Conservation (phyloP, 1,284 basidiomycete genomes). For the Boletus semigastroideus region DNA sequence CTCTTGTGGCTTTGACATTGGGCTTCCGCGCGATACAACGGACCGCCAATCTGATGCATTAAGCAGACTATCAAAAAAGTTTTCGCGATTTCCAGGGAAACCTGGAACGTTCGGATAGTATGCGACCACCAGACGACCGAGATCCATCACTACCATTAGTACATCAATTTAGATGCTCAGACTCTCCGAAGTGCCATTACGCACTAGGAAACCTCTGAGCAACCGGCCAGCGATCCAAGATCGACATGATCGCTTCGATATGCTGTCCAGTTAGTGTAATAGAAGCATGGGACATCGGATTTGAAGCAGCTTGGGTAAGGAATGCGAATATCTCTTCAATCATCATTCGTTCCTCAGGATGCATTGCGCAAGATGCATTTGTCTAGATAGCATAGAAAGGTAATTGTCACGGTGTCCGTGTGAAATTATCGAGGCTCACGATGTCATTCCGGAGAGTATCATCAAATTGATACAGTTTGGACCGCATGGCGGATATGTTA, state of each 20-base stretch:
- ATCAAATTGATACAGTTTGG: slow-evolving; percentile 83
- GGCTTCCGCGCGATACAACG: slow-evolving; percentile 46
- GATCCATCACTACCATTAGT: slow-evolving; percentile 72
- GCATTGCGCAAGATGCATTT: slow-evolving; percentile 66
- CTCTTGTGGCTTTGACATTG: slow-evolving; percentile 69
- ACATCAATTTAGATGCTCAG: not conserved
- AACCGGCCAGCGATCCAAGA: slow-evolving; percentile 80
- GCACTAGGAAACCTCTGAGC: slow-evolving; percentile 82
- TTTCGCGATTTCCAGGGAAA: slow-evolving; percentile 45
- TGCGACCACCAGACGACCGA: slow-evolving; percentile 77
- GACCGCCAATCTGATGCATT: slow-evolving; percentile 66
- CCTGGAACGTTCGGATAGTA: slow-evolving; percentile 57
- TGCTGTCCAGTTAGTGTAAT: slow-evolving; percentile 46
- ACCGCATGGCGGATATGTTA: slow-evolving; percentile 84
- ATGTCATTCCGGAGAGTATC: slow-evolving; percentile 67
- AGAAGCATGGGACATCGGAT: slow-evolving; percentile 36
- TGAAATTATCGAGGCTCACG: slow-evolving; percentile 40
- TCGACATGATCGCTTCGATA: slow-evolving; percentile 60
- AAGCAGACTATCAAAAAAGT: slow-evolving; percentile 64
- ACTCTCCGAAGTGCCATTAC: slow-evolving; percentile 12
- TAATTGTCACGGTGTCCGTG: slow-evolving; percentile 1
- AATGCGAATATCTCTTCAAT: slow-evolving; percentile 69
- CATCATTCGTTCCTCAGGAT: slow-evolving; percentile 59
- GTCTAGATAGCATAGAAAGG: slow-evolving; percentile 43
- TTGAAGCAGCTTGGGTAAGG: slow-evolving; percentile 54